Evolutionary conservation across 805 yeast species (phyloP).

Genomic region (Kazachstania viticola): DNA sequence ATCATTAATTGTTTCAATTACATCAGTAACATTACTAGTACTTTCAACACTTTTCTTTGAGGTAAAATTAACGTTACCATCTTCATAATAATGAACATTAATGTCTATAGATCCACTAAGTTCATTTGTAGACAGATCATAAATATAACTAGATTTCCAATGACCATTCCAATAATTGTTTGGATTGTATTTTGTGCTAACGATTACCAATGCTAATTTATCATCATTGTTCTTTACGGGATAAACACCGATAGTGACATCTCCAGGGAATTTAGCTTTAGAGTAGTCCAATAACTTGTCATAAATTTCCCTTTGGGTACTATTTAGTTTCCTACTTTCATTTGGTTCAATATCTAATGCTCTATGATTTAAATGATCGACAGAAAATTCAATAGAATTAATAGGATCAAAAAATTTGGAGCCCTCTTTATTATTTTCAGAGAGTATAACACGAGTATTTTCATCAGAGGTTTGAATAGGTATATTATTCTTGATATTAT

Average conservation of each 20-base stretch:
- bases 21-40: conserved; percentile 10
- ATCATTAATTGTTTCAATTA: conserved; percentile 36
- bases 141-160: conserved; percentile 63
- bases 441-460: conserved; percentile 31
- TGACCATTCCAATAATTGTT: conserved; percentile 81
- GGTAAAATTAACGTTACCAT: conserved; percentile 82
- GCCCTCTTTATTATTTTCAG: conserved; percentile 38
- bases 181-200: conserved; percentile 63
- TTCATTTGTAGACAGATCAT: conserved; percentile 23
- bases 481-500: conserved; percentile 28
- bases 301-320: conserved; percentile 10
- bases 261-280: conserved; percentile 54
- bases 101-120: conserved; percentile 47
- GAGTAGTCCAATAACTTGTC: conserved; percentile 36
- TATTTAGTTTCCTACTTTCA: conserved; percentile 7
- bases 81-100: conserved; percentile 89
- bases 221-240: conserved; percentile 24
- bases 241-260: conserved; percentile 34
- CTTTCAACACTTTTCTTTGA: conserved; percentile 29
- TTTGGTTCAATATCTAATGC: conserved; percentile 43
- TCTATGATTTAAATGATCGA: conserved; percentile 40
- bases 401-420: conserved; percentile 46
- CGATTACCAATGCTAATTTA: conserved; percentile 37
- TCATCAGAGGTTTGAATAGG: conserved; percentile 28
- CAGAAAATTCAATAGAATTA: conserved; percentile 38